A percentile compares a stretch with the other conserved stretches of the same genome.
phyloP scores from a whole-genome alignment of 768 basidiomycete species.

The Atractiella rhizophila region DNA sequence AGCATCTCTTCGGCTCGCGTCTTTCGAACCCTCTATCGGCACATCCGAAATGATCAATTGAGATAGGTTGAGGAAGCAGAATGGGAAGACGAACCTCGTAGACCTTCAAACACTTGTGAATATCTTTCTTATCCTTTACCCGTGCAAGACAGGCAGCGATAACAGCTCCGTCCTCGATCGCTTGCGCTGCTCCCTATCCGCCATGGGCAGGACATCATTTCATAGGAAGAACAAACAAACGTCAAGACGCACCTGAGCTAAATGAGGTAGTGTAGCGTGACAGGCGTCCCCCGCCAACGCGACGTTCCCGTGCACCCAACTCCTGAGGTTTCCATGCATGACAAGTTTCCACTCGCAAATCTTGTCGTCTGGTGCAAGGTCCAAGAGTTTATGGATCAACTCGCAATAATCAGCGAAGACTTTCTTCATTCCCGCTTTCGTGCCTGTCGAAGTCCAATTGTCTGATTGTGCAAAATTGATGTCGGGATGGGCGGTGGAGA shows the following conservation, averaged over 20 bases:
- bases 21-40: too few species aligned
- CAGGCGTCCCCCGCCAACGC: not conserved
- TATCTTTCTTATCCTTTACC: too few species aligned
- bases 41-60: too few species aligned
- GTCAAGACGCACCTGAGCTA: conserved; percentile 11
- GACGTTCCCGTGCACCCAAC: not conserved
- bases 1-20: too few species aligned
- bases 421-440: not conserved
- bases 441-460: not conserved
- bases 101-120: too few species aligned
- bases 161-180: too few species aligned
- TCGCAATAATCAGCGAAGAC: not conserved
- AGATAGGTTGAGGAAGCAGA: too few species aligned
- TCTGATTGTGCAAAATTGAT: not conserved
- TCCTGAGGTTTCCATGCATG: not conserved
- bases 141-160: too few species aligned
- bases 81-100: too few species aligned
- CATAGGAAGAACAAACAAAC: too few species aligned
- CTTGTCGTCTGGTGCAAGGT: not conserved
- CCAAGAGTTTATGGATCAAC: not conserved
- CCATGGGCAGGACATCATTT: not conserved
- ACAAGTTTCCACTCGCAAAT: not conserved
- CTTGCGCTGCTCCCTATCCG: conserved; percentile 26
- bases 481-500: not conserved
- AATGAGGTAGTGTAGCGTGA: not conserved